Evolutionary conservation across 176 grass and related monocot species (phyloP).

Genomic region (Zea mays): DNA sequence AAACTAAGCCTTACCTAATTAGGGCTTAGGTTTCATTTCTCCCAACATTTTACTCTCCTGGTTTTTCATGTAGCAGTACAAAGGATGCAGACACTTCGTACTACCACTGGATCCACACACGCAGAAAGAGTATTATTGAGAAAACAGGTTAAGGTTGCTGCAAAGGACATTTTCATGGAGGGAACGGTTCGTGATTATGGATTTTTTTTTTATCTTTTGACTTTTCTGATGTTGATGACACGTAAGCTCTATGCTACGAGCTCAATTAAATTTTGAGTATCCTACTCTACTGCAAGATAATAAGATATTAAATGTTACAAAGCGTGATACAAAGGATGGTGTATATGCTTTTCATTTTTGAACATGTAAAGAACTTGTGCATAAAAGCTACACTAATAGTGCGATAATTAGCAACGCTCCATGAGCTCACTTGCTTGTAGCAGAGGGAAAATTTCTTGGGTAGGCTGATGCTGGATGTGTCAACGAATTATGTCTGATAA

Average conservation of each 20-base stretch:
- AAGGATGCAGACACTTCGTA: not conserved
- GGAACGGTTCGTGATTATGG: not conserved
- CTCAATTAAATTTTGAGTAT: not conserved
- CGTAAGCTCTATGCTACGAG: not conserved
- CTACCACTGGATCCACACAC: not conserved
- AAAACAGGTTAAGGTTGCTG: not conserved
- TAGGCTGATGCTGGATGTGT: not conserved
- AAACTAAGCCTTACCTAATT: too few relatives aligned
- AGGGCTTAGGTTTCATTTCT: too few relatives aligned
- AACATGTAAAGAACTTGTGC: not conserved
- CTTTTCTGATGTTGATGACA: slow-evolving; percentile 3
- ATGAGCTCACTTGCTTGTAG: not conserved
- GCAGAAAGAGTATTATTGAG: not conserved
- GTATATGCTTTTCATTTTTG: not conserved
- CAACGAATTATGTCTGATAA: not conserved
- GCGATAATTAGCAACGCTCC: not conserved
- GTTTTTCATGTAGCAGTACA: not conserved
- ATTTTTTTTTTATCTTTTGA: not conserved
- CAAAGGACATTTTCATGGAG: not conserved
- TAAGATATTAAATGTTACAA: not conserved
- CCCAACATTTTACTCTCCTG: too few relatives aligned
- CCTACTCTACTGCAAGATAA: not conserved
- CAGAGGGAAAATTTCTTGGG: not conserved
- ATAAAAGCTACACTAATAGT: not conserved
- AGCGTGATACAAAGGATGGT: not conserved